Base-by-base conservation (phyloP, 1,284 basidiomycete genomes). In the Leccinum subspadiceum region DNA sequence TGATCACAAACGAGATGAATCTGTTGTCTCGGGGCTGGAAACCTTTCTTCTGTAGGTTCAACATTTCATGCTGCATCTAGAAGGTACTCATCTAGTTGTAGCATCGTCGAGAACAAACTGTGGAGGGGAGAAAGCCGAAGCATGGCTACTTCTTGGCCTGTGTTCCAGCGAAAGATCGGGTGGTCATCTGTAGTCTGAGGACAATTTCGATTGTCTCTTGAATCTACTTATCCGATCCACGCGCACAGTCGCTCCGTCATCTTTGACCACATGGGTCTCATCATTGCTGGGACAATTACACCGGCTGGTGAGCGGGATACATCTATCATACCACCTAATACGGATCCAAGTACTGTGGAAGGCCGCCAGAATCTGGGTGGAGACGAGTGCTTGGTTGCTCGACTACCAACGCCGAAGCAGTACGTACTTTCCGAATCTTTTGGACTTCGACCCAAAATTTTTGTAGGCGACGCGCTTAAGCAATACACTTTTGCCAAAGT, bases 31-130 rank as follows among this genome's bases (percentile, higher is more conserved):
- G n/a, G 85, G 81, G 4, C 76, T 85, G 68, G 90, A 92, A 69
- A 91, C 87, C 3, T 75, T 92, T 22, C 63, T 89, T 41, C 78
- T 78, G 91, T 92, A 57, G 17, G 65, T 64, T 46, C 26, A 31
- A 52, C 54, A 39, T 24, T 24, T 58, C 46, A 39, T 53, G 60
- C 15, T 35, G 49, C 58, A 20, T 22, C 54, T 20, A 46, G 50
- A 53, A 2, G 37, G 58, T 50, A 39, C 60, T 70, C 29, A 72
- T 35, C 17, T 3, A 48, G 52, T 54, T 13, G 20, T 64, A 91
- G 90, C 58, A 81, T 89, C 58, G 74, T 92, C 37, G 84, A 91
- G 67, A 90, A 90, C 68, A 83, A 82, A 56, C 65, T 92, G 13
- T 92, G 87, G 87, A 85, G 78, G 66, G 84, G 84, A 37, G 87